A percentile compares a stretch with the other conserved stretches of the same genome.
Conservation (phyloP, 2,329 filamentous ascomycete species). For the Aureobasidium leucospermi region DNA sequence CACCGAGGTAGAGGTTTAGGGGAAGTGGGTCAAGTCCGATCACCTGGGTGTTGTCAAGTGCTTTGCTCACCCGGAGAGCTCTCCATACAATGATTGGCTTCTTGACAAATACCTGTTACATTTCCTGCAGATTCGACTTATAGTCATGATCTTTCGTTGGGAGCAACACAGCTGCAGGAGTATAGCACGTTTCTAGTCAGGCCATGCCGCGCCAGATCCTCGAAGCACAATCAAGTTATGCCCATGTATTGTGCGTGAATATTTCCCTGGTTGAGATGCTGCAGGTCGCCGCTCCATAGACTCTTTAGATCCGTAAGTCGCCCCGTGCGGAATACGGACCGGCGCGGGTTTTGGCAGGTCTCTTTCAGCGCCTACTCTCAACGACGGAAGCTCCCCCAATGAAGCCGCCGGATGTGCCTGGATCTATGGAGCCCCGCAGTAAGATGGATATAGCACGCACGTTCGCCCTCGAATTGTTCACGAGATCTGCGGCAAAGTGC, state of each 20-base stretch:
- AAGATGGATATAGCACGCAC: conserved; percentile 12
- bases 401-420: conserved; percentile 2
- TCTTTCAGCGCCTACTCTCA: background rate
- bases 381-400: background rate
- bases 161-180: background rate
- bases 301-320: background rate
- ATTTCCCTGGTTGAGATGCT: conserved; percentile 9
- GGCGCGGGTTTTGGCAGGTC: background rate
- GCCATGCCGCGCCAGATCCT: background rate
- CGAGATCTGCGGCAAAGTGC: conserved; percentile 12
- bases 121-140: background rate
- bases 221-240: conserved; percentile 10
- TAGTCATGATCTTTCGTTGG: background rate
- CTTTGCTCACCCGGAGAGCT: background rate
- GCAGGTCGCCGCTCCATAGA: conserved; percentile 6
- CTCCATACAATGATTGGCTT: background rate
- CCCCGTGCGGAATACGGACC: conserved; percentile 8
- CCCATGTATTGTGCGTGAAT: background rate
- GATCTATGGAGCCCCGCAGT: conserved; percentile 1
- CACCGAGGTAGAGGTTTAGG: background rate
- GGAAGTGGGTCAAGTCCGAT: background rate
- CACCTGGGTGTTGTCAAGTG: background rate
- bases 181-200: conserved; percentile 9
- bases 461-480: conserved; percentile 3
- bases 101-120: background rate